Evolutionary conservation across 108 stramenopile species (phyloP).

Genomic region (Stephanodiscus triporus): DNA sequence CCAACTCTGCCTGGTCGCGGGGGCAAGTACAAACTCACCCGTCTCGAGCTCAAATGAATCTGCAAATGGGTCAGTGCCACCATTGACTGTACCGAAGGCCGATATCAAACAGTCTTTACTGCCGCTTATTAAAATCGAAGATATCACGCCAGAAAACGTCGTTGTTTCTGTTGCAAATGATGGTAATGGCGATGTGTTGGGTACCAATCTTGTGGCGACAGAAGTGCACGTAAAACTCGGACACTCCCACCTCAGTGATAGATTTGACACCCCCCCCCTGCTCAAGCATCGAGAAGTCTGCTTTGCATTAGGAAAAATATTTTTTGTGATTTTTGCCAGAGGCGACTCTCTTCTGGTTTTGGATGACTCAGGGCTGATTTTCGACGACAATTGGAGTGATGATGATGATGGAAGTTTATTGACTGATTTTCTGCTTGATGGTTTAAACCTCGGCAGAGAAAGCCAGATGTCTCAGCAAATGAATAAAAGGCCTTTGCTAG

Average conservation of each 20-base stretch:
- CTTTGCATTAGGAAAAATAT: slow-evolving; percentile 9
- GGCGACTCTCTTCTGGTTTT: not conserved
- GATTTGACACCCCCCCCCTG: not conserved
- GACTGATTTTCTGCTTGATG: not conserved
- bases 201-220: not conserved
- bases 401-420: not conserved
- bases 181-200: no score
- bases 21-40: not conserved
- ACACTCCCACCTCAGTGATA: not conserved
- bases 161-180: not conserved
- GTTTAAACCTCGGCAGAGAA: not conserved
- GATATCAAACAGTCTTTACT: not conserved
- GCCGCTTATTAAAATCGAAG: not conserved
- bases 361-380: not conserved
- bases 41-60: no score
- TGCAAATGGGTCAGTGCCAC: no score
- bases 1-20: not conserved
- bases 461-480: not conserved
- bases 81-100: no score
- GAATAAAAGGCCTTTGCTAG: not conserved
- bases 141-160: not conserved
- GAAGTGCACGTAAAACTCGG: not conserved
- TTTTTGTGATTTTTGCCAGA: not conserved
- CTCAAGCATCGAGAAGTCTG: not conserved
- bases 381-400: not conserved